Evolutionary conservation across 495 filamentous ascomycete genomes (phyloP).

Genomic region (Podospora australis): DNA sequence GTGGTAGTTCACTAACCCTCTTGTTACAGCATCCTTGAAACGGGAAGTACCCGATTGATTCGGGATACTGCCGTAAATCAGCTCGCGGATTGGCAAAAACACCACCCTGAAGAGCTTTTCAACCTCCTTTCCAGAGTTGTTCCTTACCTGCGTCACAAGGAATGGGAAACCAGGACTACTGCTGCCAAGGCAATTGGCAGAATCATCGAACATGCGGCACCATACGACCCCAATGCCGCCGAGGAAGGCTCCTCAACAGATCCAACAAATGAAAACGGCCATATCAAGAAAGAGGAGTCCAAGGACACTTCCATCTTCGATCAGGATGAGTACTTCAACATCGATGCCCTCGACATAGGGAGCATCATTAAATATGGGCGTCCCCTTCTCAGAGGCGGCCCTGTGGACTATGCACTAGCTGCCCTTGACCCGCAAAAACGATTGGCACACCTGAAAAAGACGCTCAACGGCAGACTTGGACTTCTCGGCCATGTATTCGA

Average conservation of each 20-base stretch:
- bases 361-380: conserved; percentile 75
- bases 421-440: conserved; percentile 72
- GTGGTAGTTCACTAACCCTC: conserved; percentile 20
- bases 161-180: conserved; percentile 91
- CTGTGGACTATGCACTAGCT: conserved; percentile 75
- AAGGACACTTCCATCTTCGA: conserved; percentile 26
- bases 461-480: conserved; percentile 72
- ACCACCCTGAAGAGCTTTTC: conserved; percentile 94
- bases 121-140: conserved; percentile 94
- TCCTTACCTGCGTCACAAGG: conserved; percentile 84
- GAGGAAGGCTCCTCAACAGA: conserved; percentile 38
- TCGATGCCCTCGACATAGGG: conserved; percentile 70
- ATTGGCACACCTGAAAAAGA: conserved; percentile 82
- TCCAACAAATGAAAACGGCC: conserved; percentile 22
- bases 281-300: conserved; percentile 49
- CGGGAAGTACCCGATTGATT: conserved; percentile 88
- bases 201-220: conserved; percentile 81
- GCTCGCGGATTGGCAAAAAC: conserved; percentile 93
- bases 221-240: conserved; percentile 78
- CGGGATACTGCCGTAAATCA: conserved; percentile 95
- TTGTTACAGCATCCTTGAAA: conserved; percentile 74
- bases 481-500: conserved; percentile 72
- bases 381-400: conserved; percentile 72
- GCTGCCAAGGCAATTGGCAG: conserved; percentile 88
- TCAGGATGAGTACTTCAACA: conserved; percentile 55